Percentiles rank a stretch among this genome's conserved stretches.
Conservation (phyloP, 495 filamentous ascomycete genomes). For the Aspergillus wentii region DNA sequence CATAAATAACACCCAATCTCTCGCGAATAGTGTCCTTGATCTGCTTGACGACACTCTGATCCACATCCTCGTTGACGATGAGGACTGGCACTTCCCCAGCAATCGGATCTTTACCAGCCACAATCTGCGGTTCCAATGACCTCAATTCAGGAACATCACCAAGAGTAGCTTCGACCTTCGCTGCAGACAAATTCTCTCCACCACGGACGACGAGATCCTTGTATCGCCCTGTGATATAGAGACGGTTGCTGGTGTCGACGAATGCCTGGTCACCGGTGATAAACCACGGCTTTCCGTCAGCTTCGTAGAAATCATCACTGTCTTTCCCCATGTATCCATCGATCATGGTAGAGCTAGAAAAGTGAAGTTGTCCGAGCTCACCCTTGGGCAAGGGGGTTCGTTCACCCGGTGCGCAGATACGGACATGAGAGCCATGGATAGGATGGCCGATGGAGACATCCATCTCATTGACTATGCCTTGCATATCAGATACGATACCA, state of each 20-base stretch:
- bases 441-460: conserved; percentile 22
- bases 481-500: conserved; percentile 7
- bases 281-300: conserved; percentile 30
- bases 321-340: conserved; percentile 21
- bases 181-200: conserved; percentile 42
- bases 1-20: conserved; percentile 25
- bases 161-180: conserved; percentile 30
- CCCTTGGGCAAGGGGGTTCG: conserved; percentile 13
- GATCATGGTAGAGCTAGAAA: conserved; percentile 23
- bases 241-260: conserved; percentile 26
- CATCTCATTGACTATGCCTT: conserved; percentile 9
- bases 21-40: conserved; percentile 19
- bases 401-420: conserved; percentile 24
- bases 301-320: conserved; percentile 27
- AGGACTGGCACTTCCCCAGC: conserved; percentile 21
- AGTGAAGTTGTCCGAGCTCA: conserved; percentile 37
- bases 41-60: conserved; percentile 4
- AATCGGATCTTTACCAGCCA: conserved; percentile 9
- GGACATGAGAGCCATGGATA: conserved; percentile 24
- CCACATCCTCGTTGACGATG: conserved; percentile 8
- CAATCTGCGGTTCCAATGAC: conserved; percentile 15
- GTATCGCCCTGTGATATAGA: conserved; percentile 39
- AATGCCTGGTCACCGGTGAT: conserved; percentile 40
- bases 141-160: conserved; percentile 16
- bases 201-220: conserved; percentile 48